Conservation (phyloP, 495 filamentous ascomycete species). For the Lasiosphaeria miniovina region DNA sequence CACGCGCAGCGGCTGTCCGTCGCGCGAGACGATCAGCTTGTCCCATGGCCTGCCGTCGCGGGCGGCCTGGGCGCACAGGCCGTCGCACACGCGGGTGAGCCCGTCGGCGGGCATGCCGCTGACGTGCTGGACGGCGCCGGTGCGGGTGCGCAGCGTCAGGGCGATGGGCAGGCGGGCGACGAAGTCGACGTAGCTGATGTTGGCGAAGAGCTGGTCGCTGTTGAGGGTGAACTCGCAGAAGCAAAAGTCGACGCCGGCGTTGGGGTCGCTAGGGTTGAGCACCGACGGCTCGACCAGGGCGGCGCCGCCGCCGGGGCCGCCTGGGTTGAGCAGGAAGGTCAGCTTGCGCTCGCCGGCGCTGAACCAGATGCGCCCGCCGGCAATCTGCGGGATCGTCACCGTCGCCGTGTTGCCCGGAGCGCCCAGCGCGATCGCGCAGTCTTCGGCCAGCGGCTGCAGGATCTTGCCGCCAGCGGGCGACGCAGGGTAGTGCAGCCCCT, state of each 20-base stretch:
- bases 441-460: conserved; percentile 48
- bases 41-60: conserved; percentile 63
- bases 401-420: conserved; percentile 55
- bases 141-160: conserved; percentile 53
- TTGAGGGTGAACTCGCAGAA: conserved; percentile 80
- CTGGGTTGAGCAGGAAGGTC: conserved; percentile 71
- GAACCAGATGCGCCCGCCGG: conserved; percentile 70
- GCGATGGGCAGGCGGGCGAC: conserved; percentile 62
- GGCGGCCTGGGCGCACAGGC: conserved; percentile 51
- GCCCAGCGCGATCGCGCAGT: conserved; percentile 68
- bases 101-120: conserved; percentile 58
- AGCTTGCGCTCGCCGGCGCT: conserved; percentile 51
- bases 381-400: conserved; percentile 65
- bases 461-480: conserved; percentile 32
- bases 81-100: conserved; percentile 54
- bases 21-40: conserved; percentile 54
- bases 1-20: conserved; percentile 47
- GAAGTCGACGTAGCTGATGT: conserved; percentile 78
- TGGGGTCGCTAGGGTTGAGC: conserved; percentile 66
- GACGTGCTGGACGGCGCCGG: conserved; percentile 55
- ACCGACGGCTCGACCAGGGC: conserved; percentile 74
- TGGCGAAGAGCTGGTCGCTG: conserved; percentile 66
- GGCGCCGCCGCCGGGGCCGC: conserved; percentile 39
- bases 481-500: conserved; percentile 36
- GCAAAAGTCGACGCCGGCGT: conserved; percentile 60